Evolutionary conservation across 2,329 filamentous ascomycete species (phyloP), one percentile per base, ranked within the genome.

Genomic region (Thermothelomyces thermophilus): DNA sequence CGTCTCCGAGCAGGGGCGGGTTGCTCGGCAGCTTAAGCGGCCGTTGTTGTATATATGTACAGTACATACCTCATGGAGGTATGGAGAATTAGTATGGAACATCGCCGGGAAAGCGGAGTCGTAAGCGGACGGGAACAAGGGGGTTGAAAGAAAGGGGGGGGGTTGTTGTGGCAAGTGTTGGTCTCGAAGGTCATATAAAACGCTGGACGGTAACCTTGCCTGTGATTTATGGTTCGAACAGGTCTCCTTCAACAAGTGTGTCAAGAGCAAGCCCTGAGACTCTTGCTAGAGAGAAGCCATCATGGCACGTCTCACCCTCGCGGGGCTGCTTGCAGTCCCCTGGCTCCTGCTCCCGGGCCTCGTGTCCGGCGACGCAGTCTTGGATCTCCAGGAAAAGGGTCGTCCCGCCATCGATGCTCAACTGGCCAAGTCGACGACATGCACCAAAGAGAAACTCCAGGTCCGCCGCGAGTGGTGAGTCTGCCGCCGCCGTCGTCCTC

Each of bases 371-470:
- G 63, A 65, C 34, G 61, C 58, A 1, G 60, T 65, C 10, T 39
- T 55, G 16, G 60, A 64, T 40, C 60, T 65, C 8, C 58, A 64
- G 50, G 59, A 56, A 37, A 59, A 61, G 44, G 62, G 62, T 9
- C 51, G 58, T 13, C 50, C 58, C 5, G 51, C 51, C 42, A 46
- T 65, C n/a, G 58, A 64, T 31, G 58, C 57, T 17, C 51, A 53
- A 16, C 33, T 65, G 10, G 62, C 62, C 42, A 61, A 60, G 56
- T 64, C 63, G n/a, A 57, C 57, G 53, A 64, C 62, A 11, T 65
- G 63, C 54, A 63, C 62, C 33, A 62, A 64, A 52, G 61, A 56
- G 9, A 64, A 62, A 41, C 58, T 64, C 17, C 41, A 55, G 44
- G 56, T 65, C n/a, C 59, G 63, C 13, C 56, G 57, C 30, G 63